Percentiles rank a stretch among this genome's conserved stretches.
Conservation (phyloP, 2,329 filamentous ascomycete species). For the Xylaria sp. region DNA sequence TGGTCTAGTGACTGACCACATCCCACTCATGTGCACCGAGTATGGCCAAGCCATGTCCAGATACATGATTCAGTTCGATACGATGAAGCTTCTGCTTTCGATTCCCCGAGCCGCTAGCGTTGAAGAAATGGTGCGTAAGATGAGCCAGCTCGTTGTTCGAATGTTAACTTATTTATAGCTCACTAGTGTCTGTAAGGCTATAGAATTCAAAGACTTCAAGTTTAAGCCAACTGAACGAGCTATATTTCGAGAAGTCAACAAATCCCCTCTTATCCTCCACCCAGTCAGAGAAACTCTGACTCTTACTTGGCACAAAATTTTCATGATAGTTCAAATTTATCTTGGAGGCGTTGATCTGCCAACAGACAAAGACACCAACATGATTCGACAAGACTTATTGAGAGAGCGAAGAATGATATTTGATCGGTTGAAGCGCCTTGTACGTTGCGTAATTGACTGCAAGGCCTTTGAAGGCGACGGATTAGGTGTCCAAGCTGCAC, state of each 20-base stretch:
- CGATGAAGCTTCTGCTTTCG: slow-evolving; percentile 76
- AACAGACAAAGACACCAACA: slow-evolving; percentile 65
- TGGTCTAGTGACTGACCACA: slow-evolving; percentile 63
- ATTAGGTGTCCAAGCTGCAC: slow-evolving; percentile 71
- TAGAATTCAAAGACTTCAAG: slow-evolving; percentile 78
- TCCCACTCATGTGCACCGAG: slow-evolving; percentile 70
- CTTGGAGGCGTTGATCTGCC: slow-evolving; percentile 74
- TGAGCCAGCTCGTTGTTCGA: not conserved
- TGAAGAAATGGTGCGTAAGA: slow-evolving; percentile 72
- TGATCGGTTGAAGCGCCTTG: slow-evolving; percentile 73
- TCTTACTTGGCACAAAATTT: slow-evolving; percentile 77
- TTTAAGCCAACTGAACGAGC: slow-evolving; percentile 76
- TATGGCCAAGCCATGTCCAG: slow-evolving; percentile 84
- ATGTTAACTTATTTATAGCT: slow-evolving; percentile 61
- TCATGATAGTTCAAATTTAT: slow-evolving; percentile 79
- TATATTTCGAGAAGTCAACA: slow-evolving; percentile 78
- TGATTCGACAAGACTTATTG: slow-evolving; percentile 65
- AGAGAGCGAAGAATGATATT: slow-evolving; percentile 74
- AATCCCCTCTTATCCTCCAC: slow-evolving; percentile 73
- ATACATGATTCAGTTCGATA: slow-evolving; percentile 83
- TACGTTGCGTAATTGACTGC: slow-evolving; percentile 82
- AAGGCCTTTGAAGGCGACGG: slow-evolving; percentile 72
- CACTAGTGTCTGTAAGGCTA: slow-evolving; percentile 71
- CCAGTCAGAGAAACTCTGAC: slow-evolving; percentile 75
- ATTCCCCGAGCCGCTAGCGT: slow-evolving; percentile 70